Percentiles rank a stretch among this genome's conserved stretches.
Evolutionary conservation across 176 grass and related monocot species (phyloP).

Genomic region (Elymus sibiricus): DNA sequence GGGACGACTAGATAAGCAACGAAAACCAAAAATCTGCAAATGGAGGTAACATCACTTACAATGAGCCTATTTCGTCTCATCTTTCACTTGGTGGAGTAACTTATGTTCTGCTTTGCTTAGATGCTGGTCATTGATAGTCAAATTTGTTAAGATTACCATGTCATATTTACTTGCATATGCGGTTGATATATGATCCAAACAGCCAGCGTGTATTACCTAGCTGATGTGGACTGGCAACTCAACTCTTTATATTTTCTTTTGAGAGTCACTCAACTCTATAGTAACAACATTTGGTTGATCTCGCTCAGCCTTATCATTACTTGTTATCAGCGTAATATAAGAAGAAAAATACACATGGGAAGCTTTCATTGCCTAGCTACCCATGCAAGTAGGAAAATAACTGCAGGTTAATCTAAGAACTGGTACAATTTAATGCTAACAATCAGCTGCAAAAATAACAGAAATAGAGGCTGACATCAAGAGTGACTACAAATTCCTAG

Average conservation of each 20-base stretch:
- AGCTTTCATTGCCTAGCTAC: not conserved
- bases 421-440: too few species aligned
- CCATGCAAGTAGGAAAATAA: not conserved
- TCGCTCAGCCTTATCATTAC: too few species aligned
- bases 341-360: too few species aligned
- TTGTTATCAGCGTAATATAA: too few species aligned
- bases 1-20: too few species aligned
- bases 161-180: not conserved
- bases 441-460: too few species aligned
- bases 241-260: not conserved
- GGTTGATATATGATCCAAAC: not conserved
- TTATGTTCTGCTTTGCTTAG: not conserved
- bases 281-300: too few species aligned
- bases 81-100: not conserved
- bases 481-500: not conserved
- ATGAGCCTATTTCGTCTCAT: not conserved
- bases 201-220: not conserved
- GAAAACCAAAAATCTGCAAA: too few species aligned
- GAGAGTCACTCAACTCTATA: too few species aligned
- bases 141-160: not conserved
- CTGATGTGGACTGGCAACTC: not conserved
- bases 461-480: not conserved
- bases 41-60: not conserved
- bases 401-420: too few species aligned
- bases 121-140: not conserved